A percentile compares a stretch with the other conserved stretches of the same genome.
phyloP scores from a whole-genome alignment of 768 basidiomycete genomes.

The Goffeauzyma gilvescens region DNA sequence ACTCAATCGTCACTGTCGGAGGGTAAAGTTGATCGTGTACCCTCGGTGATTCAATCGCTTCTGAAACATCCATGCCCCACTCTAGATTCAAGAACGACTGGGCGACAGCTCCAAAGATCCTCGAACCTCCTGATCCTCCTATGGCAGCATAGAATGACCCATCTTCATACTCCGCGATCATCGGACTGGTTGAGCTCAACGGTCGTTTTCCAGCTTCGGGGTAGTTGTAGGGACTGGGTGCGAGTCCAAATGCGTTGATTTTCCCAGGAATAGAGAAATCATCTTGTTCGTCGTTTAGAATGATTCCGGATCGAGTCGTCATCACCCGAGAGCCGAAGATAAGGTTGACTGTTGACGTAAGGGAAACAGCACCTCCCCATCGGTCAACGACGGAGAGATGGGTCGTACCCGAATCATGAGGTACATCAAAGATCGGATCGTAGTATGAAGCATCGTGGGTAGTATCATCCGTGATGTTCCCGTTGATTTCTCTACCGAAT shows the following conservation, averaged over 20 bases:
- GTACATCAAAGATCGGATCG: constrained; percentile 57
- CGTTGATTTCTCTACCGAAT: constrained; percentile 44
- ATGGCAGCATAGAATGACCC: constrained; percentile 54
- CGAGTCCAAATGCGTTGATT: constrained; percentile 49
- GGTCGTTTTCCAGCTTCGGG: constrained; percentile 76
- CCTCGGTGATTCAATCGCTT: constrained; percentile 66
- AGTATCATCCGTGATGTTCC: constrained; percentile 60
- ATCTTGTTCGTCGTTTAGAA: constrained; percentile 78
- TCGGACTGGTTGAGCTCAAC: constrained; percentile 63
- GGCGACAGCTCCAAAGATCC: constrained; percentile 61
- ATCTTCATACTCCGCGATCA: constrained; percentile 57
- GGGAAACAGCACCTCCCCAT: constrained; percentile 60
- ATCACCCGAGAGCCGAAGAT: constrained; percentile 77
- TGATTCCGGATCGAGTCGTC: constrained; percentile 68
- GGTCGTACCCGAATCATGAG: constrained; percentile 78
- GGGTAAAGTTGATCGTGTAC: constrained; percentile 79
- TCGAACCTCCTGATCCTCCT: constrained; percentile 73
- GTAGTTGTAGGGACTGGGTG: constrained; percentile 44
- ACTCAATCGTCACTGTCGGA: constrained; percentile 27
- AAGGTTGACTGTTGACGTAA: constrained; percentile 79
- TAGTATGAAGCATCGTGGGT: constrained; percentile 74
- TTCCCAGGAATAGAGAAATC: constrained; percentile 74
- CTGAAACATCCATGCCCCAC: constrained; percentile 59
- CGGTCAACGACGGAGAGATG: constrained; percentile 68
- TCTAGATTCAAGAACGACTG: constrained; percentile 55